Evolutionary conservation across 2,329 filamentous ascomycete species (phyloP).

Genomic region (Biscogniauxia sp.): DNA sequence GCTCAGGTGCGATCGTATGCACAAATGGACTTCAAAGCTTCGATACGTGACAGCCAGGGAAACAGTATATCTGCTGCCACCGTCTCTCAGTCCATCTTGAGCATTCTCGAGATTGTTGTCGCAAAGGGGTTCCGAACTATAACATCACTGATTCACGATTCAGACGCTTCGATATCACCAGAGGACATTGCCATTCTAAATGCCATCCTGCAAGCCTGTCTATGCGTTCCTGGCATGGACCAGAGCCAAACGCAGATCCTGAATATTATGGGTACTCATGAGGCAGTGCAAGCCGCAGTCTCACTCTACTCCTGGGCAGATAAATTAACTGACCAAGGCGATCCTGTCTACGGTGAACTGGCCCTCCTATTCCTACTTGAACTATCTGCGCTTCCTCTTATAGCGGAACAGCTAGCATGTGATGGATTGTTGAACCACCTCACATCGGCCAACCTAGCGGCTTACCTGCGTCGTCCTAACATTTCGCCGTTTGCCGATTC

Average conservation of each 20-base stretch:
- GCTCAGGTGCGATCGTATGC: slow-evolving; percentile 50
- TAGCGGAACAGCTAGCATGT: slow-evolving; percentile 88
- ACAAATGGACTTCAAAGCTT: slow-evolving; percentile 17
- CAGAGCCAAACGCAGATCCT: slow-evolving; percentile 69
- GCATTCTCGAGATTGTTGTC: slow-evolving; percentile 76
- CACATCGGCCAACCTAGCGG: slow-evolving; percentile 74
- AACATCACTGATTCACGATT: slow-evolving; percentile 78
- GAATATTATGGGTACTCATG: slow-evolving; percentile 66
- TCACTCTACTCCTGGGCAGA: slow-evolving; percentile 95
- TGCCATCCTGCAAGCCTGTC: slow-evolving; percentile 79
- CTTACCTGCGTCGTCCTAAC: slow-evolving; percentile 67
- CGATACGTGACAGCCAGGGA: slow-evolving; percentile 30
- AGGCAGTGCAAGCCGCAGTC: slow-evolving; percentile 75
- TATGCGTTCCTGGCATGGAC: slow-evolving; percentile 74
- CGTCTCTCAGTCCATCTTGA: slow-evolving; percentile 64
- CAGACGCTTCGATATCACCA: slow-evolving; percentile 61
- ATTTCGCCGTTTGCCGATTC: slow-evolving; percentile 78
- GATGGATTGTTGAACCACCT: slow-evolving; percentile 81
- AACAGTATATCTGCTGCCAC: slow-evolving; percentile 40
- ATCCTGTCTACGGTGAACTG: slow-evolving; percentile 93
- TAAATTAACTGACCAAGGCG: slow-evolving; percentile 70
- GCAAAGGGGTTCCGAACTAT: slow-evolving; percentile 79
- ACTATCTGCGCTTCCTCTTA: slow-evolving; percentile 72
- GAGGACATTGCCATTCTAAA: slow-evolving; percentile 86
- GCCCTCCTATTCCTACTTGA: slow-evolving; percentile 85